Evolutionary conservation across 2,329 filamentous ascomycete species (phyloP).

Genomic region (Colletotrichum karsti): DNA sequence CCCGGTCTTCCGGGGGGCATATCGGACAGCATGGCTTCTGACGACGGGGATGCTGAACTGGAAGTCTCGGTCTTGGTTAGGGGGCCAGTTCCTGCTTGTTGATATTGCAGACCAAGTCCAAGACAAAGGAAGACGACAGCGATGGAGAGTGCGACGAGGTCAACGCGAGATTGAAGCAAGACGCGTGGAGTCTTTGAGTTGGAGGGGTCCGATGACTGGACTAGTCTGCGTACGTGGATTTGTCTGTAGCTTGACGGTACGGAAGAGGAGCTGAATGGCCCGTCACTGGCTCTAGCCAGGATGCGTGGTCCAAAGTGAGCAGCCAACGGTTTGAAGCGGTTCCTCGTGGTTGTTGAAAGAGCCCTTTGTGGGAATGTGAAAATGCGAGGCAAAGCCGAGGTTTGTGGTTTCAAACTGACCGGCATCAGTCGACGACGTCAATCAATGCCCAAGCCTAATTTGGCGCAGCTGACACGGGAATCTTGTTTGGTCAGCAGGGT

Average conservation of each 20-base stretch:
- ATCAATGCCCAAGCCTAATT: neutral
- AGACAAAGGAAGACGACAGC: conserved; percentile 24
- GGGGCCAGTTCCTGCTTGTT: neutral
- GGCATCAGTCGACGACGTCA: conserved; percentile 24
- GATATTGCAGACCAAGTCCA: conserved; percentile 19
- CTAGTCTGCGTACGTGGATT: neutral
- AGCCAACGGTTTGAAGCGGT: neutral
- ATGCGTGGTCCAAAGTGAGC: neutral
- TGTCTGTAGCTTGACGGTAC: neutral
- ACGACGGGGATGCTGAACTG: neutral
- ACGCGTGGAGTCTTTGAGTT: neutral
- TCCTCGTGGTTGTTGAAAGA: neutral
- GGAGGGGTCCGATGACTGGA: neutral
- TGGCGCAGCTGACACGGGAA: conserved; percentile 3
- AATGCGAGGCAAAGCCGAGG: conserved; percentile 20
- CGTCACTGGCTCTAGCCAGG: neutral
- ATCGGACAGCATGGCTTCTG: conserved; percentile 49
- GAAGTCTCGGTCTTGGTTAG: neutral
- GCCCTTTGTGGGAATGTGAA: neutral
- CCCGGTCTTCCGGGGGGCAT: conserved; percentile 77
- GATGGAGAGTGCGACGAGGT: conserved; percentile 13
- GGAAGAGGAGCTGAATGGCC: neutral
- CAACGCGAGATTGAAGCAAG: conserved; percentile 25
- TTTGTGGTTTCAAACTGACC: conserved; percentile 25
- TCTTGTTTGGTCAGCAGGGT: conserved; percentile 21